Evolutionary conservation across 2,329 filamentous ascomycete species (phyloP).

Genomic region (Fusarium fracticaudum): DNA sequence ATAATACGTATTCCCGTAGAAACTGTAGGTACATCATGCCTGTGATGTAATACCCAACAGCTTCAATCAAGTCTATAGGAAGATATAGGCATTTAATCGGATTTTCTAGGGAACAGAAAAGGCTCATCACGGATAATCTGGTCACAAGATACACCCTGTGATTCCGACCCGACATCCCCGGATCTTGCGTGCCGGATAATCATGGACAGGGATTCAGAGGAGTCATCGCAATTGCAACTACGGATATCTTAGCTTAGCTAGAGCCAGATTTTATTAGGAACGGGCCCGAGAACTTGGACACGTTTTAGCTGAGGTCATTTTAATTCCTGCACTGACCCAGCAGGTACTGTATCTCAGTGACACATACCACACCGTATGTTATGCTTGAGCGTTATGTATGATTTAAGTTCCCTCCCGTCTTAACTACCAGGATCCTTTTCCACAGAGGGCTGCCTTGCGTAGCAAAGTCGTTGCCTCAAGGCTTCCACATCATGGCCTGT

Average conservation of each 20-base stretch:
- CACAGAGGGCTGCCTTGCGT: constrained; percentile 26
- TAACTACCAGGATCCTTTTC: background rate
- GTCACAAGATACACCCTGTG: constrained; percentile 1
- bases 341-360: background rate
- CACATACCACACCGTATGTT: constrained; percentile 5
- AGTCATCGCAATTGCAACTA: constrained; percentile 19
- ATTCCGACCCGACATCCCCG: constrained; percentile 15
- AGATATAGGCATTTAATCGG: background rate
- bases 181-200: constrained; percentile 31
- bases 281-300: background rate
- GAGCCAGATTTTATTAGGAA: background rate
- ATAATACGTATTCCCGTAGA: background rate
- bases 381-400: constrained; percentile 25
- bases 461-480: constrained; percentile 26
- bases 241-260: background rate
- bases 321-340: background rate
- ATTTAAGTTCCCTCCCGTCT: background rate
- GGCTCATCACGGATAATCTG: constrained; percentile 6
- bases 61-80: background rate
- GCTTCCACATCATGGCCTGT: constrained; percentile 21
- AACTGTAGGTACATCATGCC: background rate
- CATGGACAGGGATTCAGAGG: constrained; percentile 16
- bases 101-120: background rate
- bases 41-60: background rate
- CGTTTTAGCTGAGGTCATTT: background rate